Percentiles rank a stretch among this genome's conserved stretches.
phyloP scores from a whole-genome alignment of 306 rosid species.

The Betula pendula region DNA sequence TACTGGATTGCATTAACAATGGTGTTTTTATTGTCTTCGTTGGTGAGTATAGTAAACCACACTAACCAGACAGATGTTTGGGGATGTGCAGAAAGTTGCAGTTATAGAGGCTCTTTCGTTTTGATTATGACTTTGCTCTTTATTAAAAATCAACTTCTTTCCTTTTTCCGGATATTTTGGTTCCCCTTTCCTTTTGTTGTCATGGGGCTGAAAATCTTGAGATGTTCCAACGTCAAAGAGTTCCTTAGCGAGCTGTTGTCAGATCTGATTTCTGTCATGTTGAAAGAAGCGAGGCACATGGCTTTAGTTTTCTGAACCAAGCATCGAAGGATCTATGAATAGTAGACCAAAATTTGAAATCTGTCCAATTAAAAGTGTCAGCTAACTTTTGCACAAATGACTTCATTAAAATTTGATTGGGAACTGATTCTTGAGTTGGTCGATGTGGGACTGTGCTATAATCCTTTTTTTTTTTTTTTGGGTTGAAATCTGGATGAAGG shows the following conservation, averaged over 20 bases:
- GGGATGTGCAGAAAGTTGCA: conserved; percentile 35
- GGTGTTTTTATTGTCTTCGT: conserved; percentile 30
- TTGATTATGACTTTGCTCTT: background rate
- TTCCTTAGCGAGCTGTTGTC: too few species aligned
- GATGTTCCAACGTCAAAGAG: too few species aligned
- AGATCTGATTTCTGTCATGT: background rate
- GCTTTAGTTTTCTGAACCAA: background rate
- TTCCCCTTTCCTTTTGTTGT: too few species aligned
- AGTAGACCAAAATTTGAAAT: too few species aligned
- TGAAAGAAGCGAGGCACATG: background rate
- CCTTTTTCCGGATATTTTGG: too few species aligned
- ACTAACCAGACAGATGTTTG: conserved; percentile 40
- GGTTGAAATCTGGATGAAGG: too few species aligned
- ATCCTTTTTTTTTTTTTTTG: too few species aligned
- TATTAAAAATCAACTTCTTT: too few species aligned
- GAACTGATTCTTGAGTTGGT: too few species aligned
- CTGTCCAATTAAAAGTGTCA: background rate
- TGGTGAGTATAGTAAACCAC: conserved; percentile 39
- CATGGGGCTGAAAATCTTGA: too few species aligned
- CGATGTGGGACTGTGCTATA: too few species aligned
- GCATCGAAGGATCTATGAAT: background rate
- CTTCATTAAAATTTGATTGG: background rate
- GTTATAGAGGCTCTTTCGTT: conserved; percentile 8
- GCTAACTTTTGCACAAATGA: background rate
- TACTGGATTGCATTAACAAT: conserved; percentile 23